Evolutionary conservation across 495 filamentous ascomycete species (phyloP).

Genomic region (Schizothecium vesticola): DNA sequence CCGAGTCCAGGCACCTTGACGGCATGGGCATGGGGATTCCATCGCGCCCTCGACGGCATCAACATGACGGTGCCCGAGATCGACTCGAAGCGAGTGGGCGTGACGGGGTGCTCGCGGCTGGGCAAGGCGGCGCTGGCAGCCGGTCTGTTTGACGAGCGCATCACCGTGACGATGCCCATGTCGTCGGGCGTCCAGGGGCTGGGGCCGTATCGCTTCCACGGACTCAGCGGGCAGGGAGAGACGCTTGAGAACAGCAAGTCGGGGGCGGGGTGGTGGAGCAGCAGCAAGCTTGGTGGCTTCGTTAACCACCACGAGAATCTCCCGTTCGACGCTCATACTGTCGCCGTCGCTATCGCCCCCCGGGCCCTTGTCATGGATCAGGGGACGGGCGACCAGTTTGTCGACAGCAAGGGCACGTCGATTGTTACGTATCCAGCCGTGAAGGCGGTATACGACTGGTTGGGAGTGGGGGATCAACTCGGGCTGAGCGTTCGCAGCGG

Average conservation of each 20-base stretch:
- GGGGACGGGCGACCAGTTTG: conserved; percentile 43
- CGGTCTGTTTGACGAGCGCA: conserved; percentile 47
- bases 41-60: conserved; percentile 47
- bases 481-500: conserved; percentile 45
- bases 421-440: conserved; percentile 47
- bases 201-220: conserved; percentile 49
- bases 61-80: conserved; percentile 46
- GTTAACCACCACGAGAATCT: conserved; percentile 45
- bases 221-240: conserved; percentile 48
- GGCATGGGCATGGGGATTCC: conserved; percentile 53
- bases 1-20: conserved; percentile 38
- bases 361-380: conserved; percentile 49
- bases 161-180: conserved; percentile 53
- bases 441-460: conserved; percentile 48
- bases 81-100: conserved; percentile 41
- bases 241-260: conserved; percentile 51
- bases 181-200: conserved; percentile 48
- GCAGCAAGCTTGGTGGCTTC: conserved; percentile 42
- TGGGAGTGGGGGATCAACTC: conserved; percentile 44
- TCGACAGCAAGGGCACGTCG: conserved; percentile 48
- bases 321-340: conserved; percentile 50
- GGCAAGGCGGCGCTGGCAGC: conserved; percentile 50
- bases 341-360: conserved; percentile 49
- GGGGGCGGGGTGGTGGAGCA: conserved; percentile 50
- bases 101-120: conserved; percentile 49